Evolutionary conservation across 768 basidiomycete genomes (phyloP).

Genomic region (Trametes cubensis): DNA sequence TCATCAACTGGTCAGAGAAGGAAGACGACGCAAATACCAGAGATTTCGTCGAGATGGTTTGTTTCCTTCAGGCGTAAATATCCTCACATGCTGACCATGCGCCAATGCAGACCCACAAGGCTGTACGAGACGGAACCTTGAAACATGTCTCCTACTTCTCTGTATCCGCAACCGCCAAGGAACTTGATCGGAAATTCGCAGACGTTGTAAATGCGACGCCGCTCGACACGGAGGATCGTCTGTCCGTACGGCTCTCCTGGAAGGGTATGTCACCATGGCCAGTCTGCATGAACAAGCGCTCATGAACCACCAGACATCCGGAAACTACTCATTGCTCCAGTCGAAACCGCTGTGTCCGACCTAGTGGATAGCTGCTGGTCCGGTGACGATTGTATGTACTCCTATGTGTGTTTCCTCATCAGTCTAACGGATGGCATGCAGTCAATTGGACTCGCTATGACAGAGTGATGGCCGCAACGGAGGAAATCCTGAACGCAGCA

Average conservation of each 20-base stretch:
- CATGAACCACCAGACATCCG: slow-evolving; percentile 19
- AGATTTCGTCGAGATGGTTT: slow-evolving; percentile 67
- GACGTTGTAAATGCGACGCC: slow-evolving; percentile 43
- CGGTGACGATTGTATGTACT: slow-evolving; percentile 27
- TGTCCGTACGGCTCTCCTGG: slow-evolving; percentile 50
- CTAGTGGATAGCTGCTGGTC: slow-evolving; percentile 33
- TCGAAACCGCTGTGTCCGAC: slow-evolving; percentile 27
- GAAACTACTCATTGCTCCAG: slow-evolving; percentile 25
- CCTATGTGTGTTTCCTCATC: background rate
- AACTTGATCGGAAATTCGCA: slow-evolving; percentile 60
- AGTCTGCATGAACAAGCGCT: background rate
- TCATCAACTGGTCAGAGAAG: slow-evolving; percentile 61
- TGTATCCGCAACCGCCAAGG: slow-evolving; percentile 53
- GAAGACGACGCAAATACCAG: slow-evolving; percentile 37
- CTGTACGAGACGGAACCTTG: slow-evolving; percentile 47
- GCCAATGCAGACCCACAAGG: slow-evolving; percentile 49
- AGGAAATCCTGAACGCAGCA: slow-evolving; percentile 9
- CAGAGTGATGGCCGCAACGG: slow-evolving; percentile 15
- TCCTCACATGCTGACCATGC: background rate
- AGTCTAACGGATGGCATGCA: slow-evolving; percentile 8
- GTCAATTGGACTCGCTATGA: slow-evolving; percentile 34
- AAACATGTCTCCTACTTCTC: slow-evolving; percentile 47
- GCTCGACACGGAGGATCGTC: slow-evolving; percentile 60
- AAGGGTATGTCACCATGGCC: slow-evolving; percentile 42
- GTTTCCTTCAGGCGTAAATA: slow-evolving; percentile 22